These are phyloP conservation scores for Umbelopsis ramanniana DNA, from an alignment of 192 early-diverging fungal species.

Conservation along the genomic window DNA sequence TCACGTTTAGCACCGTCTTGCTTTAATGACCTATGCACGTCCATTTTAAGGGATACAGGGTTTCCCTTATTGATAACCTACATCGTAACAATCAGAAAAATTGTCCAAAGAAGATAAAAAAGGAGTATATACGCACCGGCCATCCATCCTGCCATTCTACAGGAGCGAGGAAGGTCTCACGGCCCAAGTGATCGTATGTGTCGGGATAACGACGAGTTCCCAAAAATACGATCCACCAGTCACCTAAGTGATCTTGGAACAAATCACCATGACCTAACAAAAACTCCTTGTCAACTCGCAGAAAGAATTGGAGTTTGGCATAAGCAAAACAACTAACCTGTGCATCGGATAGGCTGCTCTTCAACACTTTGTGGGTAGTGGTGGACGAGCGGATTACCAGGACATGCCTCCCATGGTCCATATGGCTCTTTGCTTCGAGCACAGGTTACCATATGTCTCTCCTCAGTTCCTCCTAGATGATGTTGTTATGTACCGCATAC, in stretches of 20 bases:
- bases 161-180: constrained; percentile 23
- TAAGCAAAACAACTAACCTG: not conserved
- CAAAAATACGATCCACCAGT: constrained; percentile 25
- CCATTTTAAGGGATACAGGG: not conserved
- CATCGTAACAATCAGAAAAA: not conserved
- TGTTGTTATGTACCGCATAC: not conserved
- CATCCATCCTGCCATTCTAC: constrained; percentile 16
- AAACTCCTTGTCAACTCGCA: not conserved
- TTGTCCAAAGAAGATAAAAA: not conserved
- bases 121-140: not conserved
- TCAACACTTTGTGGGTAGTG: not conserved
- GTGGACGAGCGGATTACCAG: constrained; percentile 11
- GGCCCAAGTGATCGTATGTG: constrained; percentile 10
- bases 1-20: not conserved
- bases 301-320: not conserved
- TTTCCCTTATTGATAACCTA: not conserved
- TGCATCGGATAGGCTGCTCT: not conserved
- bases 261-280: constrained; percentile 26
- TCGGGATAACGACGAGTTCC: constrained; percentile 3
- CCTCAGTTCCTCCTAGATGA: constrained; percentile 24
- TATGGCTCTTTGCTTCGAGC: constrained; percentile 19
- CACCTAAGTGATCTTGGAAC: constrained; percentile 21
- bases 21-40: not conserved
- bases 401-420: constrained; percentile 23
- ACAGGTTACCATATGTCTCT: constrained; percentile 26